Evolutionary conservation across 306 rosid species (phyloP).

Genomic region (Dalbergia cultrata): DNA sequence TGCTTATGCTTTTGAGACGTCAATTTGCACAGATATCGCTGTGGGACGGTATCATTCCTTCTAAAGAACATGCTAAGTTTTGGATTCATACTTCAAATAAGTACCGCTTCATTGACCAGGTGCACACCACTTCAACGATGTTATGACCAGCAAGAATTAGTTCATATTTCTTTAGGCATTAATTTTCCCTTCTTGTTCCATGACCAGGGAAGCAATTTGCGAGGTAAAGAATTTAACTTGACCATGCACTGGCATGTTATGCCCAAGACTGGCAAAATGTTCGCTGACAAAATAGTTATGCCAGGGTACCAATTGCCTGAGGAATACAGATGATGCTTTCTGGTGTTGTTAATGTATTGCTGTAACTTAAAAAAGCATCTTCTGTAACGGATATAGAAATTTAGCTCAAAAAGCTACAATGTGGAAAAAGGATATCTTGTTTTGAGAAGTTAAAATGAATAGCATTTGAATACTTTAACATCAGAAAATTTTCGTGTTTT

Average conservation of each 20-base stretch:
- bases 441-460: constrained; percentile 22
- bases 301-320: constrained; percentile 79
- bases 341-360: constrained; percentile 43
- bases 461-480: constrained; percentile 36
- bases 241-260: constrained; percentile 98
- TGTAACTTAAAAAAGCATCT: constrained; percentile 56
- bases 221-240: constrained; percentile 85
- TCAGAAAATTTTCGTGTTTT: neutral
- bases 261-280: constrained; percentile 99
- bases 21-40: constrained; percentile 74
- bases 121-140: constrained; percentile 34
- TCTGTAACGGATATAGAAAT: constrained; percentile 22
- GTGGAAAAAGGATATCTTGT: constrained; percentile 14
- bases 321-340: constrained; percentile 75
- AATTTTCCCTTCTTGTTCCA: constrained; percentile 9
- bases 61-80: constrained; percentile 84
- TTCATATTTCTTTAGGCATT: constrained; percentile 29
- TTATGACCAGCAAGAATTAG: constrained; percentile 8
- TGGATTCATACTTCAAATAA: constrained; percentile 86
- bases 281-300: constrained; percentile 74
- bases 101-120: constrained; percentile 91
- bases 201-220: constrained; percentile 86
- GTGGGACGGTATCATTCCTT: constrained; percentile 94
- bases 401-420: constrained; percentile 39
- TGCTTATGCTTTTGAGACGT: constrained; percentile 27